Evolutionary conservation across 2,329 filamentous ascomycete genomes (phyloP).

Genomic region (Fusarium nodosum): DNA sequence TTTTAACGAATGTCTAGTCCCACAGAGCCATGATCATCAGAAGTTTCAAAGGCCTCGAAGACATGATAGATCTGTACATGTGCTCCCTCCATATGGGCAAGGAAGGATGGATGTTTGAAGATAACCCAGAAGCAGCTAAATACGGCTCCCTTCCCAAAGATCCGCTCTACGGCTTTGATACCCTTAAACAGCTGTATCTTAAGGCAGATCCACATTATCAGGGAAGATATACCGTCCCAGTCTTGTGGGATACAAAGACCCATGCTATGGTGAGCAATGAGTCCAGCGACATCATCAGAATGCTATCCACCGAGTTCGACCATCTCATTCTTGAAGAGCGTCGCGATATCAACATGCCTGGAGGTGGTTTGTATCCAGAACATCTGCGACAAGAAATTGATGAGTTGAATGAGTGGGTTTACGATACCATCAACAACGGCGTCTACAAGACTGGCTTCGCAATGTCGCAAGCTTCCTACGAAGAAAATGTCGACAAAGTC

Average conservation of each 20-base stretch:
- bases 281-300: slow-evolving; percentile 85
- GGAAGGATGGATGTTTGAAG: slow-evolving; percentile 67
- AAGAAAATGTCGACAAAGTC: slow-evolving; percentile 69
- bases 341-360: slow-evolving; percentile 64
- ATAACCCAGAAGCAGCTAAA: slow-evolving; percentile 58
- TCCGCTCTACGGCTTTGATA: slow-evolving; percentile 74
- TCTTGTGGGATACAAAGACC: slow-evolving; percentile 77
- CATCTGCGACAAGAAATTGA: slow-evolving; percentile 70
- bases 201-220: slow-evolving; percentile 74
- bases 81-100: slow-evolving; percentile 75
- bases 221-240: slow-evolving; percentile 80
- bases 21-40: slow-evolving; percentile 81
- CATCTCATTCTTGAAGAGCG: slow-evolving; percentile 65
- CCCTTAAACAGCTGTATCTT: slow-evolving; percentile 79
- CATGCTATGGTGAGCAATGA: slow-evolving; percentile 86
- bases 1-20: slow-evolving; percentile 59
- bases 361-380: slow-evolving; percentile 70
- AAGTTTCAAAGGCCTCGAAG: slow-evolving; percentile 79
- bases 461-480: slow-evolving; percentile 74
- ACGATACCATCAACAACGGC: slow-evolving; percentile 65
- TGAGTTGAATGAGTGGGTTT: slow-evolving; percentile 76
- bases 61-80: slow-evolving; percentile 75
- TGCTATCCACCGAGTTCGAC: slow-evolving; percentile 83
- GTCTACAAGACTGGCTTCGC: slow-evolving; percentile 74
- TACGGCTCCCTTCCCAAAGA: slow-evolving; percentile 62